Evolutionary conservation across 1,284 basidiomycete species (phyloP).

Genomic region (Pseudozyma flocculosa): DNA sequence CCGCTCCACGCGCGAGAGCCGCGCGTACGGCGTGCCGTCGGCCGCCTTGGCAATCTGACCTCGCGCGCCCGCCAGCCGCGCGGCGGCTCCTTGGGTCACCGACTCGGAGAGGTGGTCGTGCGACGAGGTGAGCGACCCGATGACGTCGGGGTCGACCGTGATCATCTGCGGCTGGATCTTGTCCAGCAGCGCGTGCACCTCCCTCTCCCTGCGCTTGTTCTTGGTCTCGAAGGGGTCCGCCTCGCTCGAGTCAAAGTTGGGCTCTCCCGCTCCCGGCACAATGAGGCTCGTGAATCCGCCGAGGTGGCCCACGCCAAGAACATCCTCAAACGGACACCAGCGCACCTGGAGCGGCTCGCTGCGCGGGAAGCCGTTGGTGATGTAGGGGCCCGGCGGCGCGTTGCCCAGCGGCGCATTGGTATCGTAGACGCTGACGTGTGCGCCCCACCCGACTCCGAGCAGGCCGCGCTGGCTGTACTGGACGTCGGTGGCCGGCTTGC

Average conservation of each 20-base stretch:
- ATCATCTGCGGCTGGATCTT: slow-evolving; percentile 97
- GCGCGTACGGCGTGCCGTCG: slow-evolving; percentile 51
- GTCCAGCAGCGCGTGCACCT: slow-evolving; percentile 85
- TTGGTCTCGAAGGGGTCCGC: slow-evolving; percentile 92
- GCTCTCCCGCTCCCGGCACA: slow-evolving; percentile 88
- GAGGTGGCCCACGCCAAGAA: slow-evolving; percentile 73
- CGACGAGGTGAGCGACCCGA: slow-evolving; percentile 41
- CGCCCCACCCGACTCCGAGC: slow-evolving; percentile 78
- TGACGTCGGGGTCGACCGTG: slow-evolving; percentile 78
- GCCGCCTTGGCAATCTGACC: slow-evolving; percentile 17
- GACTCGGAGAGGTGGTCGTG: slow-evolving; percentile 63
- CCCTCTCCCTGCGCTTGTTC: slow-evolving; percentile 79
- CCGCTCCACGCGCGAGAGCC: slow-evolving; percentile 44
- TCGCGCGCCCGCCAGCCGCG: slow-evolving; percentile 11
- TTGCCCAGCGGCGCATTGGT: slow-evolving; percentile 33
- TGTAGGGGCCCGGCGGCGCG: slow-evolving; percentile 63
- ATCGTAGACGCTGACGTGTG: slow-evolving; percentile 69
- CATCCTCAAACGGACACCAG: slow-evolving; percentile 83
- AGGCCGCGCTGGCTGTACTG: slow-evolving; percentile 70
- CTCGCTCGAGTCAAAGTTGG: slow-evolving; percentile 90
- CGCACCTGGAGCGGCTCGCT: slow-evolving; percentile 70
- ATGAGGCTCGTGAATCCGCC: slow-evolving; percentile 79
- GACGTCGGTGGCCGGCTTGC: slow-evolving; percentile 60
- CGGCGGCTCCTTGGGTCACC: slow-evolving; percentile 66
- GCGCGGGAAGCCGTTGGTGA: slow-evolving; percentile 50